Evolutionary conservation across 257 asterid species (phyloP), one percentile per base, ranked within the genome.

Genomic region (Salvia miltiorrhiza): DNA sequence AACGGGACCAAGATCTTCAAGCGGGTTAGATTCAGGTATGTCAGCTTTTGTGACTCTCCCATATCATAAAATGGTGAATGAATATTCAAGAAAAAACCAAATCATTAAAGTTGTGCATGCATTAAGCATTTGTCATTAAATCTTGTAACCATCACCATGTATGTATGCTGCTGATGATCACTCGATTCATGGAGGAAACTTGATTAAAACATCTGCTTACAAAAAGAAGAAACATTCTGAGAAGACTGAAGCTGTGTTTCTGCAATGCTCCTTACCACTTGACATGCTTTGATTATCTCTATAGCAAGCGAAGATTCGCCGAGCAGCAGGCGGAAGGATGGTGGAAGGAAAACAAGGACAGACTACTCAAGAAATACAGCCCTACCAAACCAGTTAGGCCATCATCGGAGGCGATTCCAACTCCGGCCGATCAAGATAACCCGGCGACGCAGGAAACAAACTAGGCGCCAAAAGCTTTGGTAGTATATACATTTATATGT

Each of bases 241-340:
- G 32, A 3, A 9, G 58, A 21, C 6, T 50, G 32, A 50, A 50
- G n/a, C 20, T 8, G 30, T 21, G 16, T 3, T 21, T 3, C 33
- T 23, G 8, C 32, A 11, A 5, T 8, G 59, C 3, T 50, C 30
- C 58, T 50, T 9, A 50, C 30, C 58, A 7, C 4, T 67, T 19
- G 30, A 70, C 53, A 63, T 64, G 48, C 32, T 48, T 47, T 47
- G 44, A 49, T 54, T 44, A 55, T 76, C 16, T 62, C 7, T 47
- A 58, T 93, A 94, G 99, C 86, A 91, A 86, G 75, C 77, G 90
- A 72, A 83, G 87, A 71, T 91, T 88, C 65, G 80, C 68, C 0
- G 88, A 80, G 78, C 92, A 80, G 56, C 92, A 93, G 73, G 98
- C 96, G 8, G 97, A 82, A 77, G 96, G 78, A 81, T 93, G 98